A percentile compares a stretch with the other conserved stretches of the same genome.
Evolutionary conservation across 1,139 yeast species (phyloP).

Genomic region (Candida sanyaensis): DNA sequence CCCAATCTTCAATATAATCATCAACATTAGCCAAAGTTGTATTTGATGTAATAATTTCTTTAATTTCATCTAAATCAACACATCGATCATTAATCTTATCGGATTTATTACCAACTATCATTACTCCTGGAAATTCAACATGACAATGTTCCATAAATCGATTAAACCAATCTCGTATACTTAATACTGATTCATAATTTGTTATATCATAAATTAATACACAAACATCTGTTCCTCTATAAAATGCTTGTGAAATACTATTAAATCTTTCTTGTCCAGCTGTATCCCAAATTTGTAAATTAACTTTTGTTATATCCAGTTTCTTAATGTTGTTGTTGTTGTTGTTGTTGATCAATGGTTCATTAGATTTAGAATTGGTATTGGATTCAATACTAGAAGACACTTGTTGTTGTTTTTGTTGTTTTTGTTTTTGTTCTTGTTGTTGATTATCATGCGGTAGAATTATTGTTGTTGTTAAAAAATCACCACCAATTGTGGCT

Average conservation of each 20-base stretch:
- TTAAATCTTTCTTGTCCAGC: slow-evolving; percentile 70
- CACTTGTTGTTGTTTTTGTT: background rate
- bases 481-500: slow-evolving; percentile 66
- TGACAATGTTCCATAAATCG: slow-evolving; percentile 53
- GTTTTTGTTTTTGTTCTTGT: background rate
- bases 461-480: slow-evolving; percentile 48
- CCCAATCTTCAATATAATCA: slow-evolving; percentile 41
- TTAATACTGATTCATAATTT: slow-evolving; percentile 53
- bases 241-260: slow-evolving; percentile 59
- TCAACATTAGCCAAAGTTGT: slow-evolving; percentile 28
- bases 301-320: slow-evolving; percentile 21
- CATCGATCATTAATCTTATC: slow-evolving; percentile 44
- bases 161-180: slow-evolving; percentile 53
- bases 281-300: slow-evolving; percentile 65
- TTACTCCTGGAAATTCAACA: slow-evolving; percentile 49
- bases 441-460: slow-evolving; percentile 10
- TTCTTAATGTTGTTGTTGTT: background rate
- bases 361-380: background rate
- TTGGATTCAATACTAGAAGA: background rate
- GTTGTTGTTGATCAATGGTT: background rate
- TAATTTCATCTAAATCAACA: slow-evolving; percentile 43
- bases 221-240: slow-evolving; percentile 62
- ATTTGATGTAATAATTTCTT: slow-evolving; percentile 36
- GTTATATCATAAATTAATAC: slow-evolving; percentile 59
- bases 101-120: slow-evolving; percentile 57